Percentiles rank a stretch among this genome's conserved stretches.
Evolutionary conservation across 2,329 filamentous ascomycete genomes (phyloP).

Genomic region (Colletotrichum sidae): DNA sequence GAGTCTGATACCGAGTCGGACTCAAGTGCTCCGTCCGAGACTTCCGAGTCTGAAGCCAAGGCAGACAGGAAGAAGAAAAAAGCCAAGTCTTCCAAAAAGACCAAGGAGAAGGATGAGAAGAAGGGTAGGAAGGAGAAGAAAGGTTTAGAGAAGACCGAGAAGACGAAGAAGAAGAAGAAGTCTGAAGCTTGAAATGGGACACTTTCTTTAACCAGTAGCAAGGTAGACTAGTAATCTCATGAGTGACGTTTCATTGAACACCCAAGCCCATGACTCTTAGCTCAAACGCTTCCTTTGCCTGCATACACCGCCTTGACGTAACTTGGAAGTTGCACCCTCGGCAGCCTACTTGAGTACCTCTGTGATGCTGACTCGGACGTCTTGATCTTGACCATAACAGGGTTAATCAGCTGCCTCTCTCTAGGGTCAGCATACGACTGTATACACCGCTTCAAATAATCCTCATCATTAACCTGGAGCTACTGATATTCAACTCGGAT

Average conservation of each 20-base stretch:
- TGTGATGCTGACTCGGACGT: too few species aligned
- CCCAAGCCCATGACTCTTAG: too few species aligned
- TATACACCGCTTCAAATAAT: neutral
- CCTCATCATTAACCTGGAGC: neutral
- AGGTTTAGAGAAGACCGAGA: neutral
- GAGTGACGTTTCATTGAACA: too few species aligned
- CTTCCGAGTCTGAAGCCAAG: neutral
- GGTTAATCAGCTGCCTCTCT: neutral
- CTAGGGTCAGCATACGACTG: too few species aligned
- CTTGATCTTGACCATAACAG: too few species aligned
- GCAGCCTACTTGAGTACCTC: too few species aligned
- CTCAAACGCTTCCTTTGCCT: too few species aligned
- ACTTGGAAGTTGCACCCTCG: too few species aligned
- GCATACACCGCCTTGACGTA: too few species aligned
- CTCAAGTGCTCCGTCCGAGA: neutral
- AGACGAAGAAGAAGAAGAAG: conserved; percentile 2
- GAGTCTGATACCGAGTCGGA: neutral
- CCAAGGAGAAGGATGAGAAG: neutral
- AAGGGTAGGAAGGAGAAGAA: neutral
- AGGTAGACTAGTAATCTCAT: too few species aligned
- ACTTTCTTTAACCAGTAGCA: neutral
- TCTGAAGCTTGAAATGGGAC: neutral
- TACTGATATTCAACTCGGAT: conserved; percentile 5
- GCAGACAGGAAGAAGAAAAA: neutral
- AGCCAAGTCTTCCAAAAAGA: neutral